Conservation (phyloP, 768 basidiomycete genomes). For the Boletus rufocinnamomeus region DNA sequence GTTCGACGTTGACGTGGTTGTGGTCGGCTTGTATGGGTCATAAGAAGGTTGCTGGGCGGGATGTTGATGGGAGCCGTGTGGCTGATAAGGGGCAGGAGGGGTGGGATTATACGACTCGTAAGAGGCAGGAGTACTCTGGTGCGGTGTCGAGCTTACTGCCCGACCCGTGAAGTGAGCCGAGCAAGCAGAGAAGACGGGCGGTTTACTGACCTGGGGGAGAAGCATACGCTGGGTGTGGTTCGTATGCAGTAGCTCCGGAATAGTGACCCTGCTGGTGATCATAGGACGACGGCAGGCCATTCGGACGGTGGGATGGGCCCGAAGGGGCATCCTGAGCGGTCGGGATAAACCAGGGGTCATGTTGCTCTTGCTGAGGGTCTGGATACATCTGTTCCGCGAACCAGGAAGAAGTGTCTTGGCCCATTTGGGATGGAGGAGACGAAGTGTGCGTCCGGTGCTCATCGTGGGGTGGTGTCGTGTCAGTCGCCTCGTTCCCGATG, state of each 20-base stretch:
- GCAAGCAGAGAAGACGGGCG: neutral
- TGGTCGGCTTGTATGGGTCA: conserved; percentile 40
- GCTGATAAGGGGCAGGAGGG: conserved; percentile 19
- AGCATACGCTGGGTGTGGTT: conserved; percentile 20
- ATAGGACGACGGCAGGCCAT: conserved; percentile 19
- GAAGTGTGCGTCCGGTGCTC: conserved; percentile 26
- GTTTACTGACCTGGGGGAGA: conserved; percentile 29
- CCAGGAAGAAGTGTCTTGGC: conserved; percentile 40
- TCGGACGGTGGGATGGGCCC: conserved; percentile 17
- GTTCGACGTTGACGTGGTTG: conserved; percentile 18
- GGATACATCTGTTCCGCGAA: conserved; percentile 40
- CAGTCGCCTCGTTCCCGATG: conserved; percentile 44
- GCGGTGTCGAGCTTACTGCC: conserved; percentile 15
- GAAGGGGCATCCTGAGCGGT: conserved; percentile 19
- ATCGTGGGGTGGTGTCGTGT: conserved; percentile 33
- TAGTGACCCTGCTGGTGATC: conserved; percentile 36
- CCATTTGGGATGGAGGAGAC: conserved; percentile 33
- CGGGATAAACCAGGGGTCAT: conserved; percentile 31
- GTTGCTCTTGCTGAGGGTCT: conserved; percentile 26
- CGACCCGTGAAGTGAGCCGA: conserved; percentile 8
- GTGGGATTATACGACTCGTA: conserved; percentile 31
- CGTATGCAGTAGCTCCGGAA: conserved; percentile 31
- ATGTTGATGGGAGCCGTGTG: conserved; percentile 17
- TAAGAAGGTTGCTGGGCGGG: conserved; percentile 24
- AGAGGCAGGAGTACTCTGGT: conserved; percentile 16